A percentile compares a stretch with the other conserved stretches of the same genome.
Conservation (phyloP, 306 rosid genomes). For the Lagenaria siceraria region DNA sequence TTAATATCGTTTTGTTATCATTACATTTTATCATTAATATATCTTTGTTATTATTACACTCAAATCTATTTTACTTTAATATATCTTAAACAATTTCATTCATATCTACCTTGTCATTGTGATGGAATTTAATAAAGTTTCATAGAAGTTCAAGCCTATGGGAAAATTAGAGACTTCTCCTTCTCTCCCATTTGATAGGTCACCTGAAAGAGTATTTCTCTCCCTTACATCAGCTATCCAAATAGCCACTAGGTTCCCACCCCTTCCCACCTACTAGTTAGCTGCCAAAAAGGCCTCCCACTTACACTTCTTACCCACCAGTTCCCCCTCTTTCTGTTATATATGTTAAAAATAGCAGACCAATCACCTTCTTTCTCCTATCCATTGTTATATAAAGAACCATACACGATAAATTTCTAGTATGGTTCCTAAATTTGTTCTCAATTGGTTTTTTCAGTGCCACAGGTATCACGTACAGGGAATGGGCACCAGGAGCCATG, state of each 20-base stretch:
- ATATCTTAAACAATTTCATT: neutral
- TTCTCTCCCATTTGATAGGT: neutral
- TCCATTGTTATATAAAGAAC: neutral
- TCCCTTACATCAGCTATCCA: neutral
- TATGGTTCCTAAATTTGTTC: conserved; percentile 14
- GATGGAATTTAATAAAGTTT: neutral
- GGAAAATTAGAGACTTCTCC: neutral
- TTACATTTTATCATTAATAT: neutral
- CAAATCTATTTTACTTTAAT: neutral
- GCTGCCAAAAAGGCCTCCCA: neutral
- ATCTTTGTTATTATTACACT: neutral
- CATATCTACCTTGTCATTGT: neutral
- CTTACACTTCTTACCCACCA: neutral
- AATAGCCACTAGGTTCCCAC: neutral
- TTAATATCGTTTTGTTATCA: neutral
- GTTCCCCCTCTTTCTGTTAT: neutral
- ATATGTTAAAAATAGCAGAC: neutral
- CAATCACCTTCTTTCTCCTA: neutral
- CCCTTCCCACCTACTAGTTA: neutral
- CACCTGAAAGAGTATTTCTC: neutral
- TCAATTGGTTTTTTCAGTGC: conserved; percentile 43
- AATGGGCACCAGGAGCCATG: conserved; percentile 99
- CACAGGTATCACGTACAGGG: conserved; percentile 80
- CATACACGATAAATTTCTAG: neutral
- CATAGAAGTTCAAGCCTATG: neutral